Conservation (phyloP, 331 rosid species). For the Malus hybrid region DNA sequence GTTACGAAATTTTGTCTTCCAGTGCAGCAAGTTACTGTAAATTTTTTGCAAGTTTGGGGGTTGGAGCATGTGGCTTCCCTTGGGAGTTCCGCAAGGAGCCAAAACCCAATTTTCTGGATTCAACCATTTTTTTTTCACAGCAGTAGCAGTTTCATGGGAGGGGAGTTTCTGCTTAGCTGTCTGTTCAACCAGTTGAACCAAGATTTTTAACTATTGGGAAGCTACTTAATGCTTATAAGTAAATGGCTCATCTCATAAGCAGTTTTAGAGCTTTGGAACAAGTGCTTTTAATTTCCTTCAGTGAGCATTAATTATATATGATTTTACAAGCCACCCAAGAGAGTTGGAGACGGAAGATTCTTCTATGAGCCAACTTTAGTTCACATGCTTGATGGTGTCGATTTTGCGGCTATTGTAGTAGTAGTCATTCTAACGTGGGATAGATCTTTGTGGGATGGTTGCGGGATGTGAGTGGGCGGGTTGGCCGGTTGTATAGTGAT, state of each 20-base stretch:
- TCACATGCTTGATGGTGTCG: not conserved
- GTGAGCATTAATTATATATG: not conserved
- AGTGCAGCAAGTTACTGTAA: not conserved
- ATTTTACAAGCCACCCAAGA: not conserved
- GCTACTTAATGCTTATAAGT: not conserved
- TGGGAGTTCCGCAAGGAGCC: constrained; percentile 17
- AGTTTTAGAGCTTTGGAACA: not conserved
- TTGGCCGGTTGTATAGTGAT: no score
- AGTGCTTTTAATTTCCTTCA: not conserved
- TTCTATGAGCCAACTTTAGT: not conserved
- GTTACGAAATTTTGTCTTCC: constrained; percentile 13
- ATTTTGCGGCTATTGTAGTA: not conserved
- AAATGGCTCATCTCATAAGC: not conserved
- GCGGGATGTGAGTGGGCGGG: not conserved
- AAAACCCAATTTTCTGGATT: not conserved
- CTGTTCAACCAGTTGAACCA: constrained; percentile 2
- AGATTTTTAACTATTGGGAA: not conserved
- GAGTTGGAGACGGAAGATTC: not conserved
- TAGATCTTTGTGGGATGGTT: not conserved
- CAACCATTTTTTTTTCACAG: not conserved
- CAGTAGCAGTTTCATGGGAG: not conserved
- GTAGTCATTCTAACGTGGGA: not conserved
- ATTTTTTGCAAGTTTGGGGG: not conserved
- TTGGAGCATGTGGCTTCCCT: constrained; percentile 1
- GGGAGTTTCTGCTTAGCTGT: constrained; percentile 13